Percentiles rank a stretch among this genome's conserved stretches.
Evolutionary conservation across 345 rosid species (phyloP).

Genomic region (Hypericum perforatum): DNA sequence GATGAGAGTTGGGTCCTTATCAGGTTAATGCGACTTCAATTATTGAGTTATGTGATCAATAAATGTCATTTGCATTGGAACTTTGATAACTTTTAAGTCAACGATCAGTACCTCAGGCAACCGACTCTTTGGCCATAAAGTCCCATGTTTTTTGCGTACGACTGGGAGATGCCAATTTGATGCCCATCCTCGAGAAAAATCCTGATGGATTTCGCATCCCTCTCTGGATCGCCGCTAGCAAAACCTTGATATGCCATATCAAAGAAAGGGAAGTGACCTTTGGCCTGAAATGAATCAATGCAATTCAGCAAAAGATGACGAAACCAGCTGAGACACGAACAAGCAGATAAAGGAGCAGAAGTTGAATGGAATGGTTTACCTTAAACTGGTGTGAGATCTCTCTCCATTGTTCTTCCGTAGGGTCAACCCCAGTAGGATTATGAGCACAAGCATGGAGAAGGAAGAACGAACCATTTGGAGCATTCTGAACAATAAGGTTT

Average conservation of each 20-base stretch:
- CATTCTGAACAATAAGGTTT: constrained; percentile 40
- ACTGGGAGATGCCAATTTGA: constrained; percentile 80
- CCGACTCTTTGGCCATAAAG: constrained; percentile 98
- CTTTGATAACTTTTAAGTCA: background rate
- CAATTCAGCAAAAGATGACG: background rate
- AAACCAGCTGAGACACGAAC: background rate
- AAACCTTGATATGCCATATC: constrained; percentile 99
- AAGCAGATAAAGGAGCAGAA: background rate
- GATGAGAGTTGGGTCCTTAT: too few species aligned
- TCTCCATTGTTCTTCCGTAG: constrained; percentile 88
- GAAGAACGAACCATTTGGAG: constrained; percentile 87
- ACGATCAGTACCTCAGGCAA: constrained; percentile 62
- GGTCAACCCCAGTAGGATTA: constrained; percentile 97
- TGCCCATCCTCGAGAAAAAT: constrained; percentile 93
- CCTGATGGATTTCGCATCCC: constrained; percentile 88
- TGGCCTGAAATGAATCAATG: constrained; percentile 36
- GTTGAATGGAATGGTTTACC: constrained; percentile 23
- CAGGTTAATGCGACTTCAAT: too few species aligned
- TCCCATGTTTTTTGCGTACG: constrained; percentile 98
- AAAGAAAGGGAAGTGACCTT: constrained; percentile 82
- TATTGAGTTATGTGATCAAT: too few species aligned
- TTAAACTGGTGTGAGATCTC: constrained; percentile 81
- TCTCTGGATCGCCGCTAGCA: constrained; percentile 93
- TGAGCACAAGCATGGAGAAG: constrained; percentile 87
- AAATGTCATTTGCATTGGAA: too few species aligned